Evolutionary conservation across 2,329 filamentous ascomycete species (phyloP).

Genomic region (Cladobotryum mycophilum): DNA sequence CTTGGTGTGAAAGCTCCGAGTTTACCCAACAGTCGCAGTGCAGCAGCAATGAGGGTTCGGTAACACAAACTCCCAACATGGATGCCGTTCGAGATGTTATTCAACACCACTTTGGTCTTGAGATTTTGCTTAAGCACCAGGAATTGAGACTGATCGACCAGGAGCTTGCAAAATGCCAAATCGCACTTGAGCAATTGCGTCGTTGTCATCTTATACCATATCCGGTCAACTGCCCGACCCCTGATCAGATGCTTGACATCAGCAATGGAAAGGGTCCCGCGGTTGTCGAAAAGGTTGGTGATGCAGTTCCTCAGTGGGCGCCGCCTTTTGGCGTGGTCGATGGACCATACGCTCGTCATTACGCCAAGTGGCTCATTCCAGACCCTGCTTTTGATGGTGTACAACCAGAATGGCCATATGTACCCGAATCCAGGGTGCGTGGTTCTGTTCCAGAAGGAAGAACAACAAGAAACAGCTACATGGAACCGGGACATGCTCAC

Average conservation of each 20-base stretch:
- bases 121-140: constrained; percentile 89
- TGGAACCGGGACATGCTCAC: constrained; percentile 33
- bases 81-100: constrained; percentile 64
- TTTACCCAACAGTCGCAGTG: constrained; percentile 12
- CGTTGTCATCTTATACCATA: constrained; percentile 90
- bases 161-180: constrained; percentile 91
- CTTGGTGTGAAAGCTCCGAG: constrained; percentile 19
- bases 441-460: constrained; percentile 58
- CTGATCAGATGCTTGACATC: constrained; percentile 62
- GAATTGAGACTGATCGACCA: constrained; percentile 92
- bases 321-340: constrained; percentile 86
- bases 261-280: constrained; percentile 69
- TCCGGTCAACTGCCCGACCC: constrained; percentile 62
- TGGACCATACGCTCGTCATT: constrained; percentile 90
- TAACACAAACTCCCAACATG: constrained; percentile 25
- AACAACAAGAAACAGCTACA: constrained; percentile 68
- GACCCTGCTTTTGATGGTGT: constrained; percentile 79
- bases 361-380: constrained; percentile 89
- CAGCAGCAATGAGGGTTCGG: constrained; percentile 17
- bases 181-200: constrained; percentile 86
- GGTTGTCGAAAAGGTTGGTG: constrained; percentile 54
- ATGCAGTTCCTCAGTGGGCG: constrained; percentile 66
- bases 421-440: constrained; percentile 38
- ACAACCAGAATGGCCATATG: constrained; percentile 40
- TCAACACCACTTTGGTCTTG: constrained; percentile 80